Percentiles rank a stretch among this genome's conserved stretches.
Conservation (phyloP, 768 basidiomycete species). For the Piloderma croceum region DNA sequence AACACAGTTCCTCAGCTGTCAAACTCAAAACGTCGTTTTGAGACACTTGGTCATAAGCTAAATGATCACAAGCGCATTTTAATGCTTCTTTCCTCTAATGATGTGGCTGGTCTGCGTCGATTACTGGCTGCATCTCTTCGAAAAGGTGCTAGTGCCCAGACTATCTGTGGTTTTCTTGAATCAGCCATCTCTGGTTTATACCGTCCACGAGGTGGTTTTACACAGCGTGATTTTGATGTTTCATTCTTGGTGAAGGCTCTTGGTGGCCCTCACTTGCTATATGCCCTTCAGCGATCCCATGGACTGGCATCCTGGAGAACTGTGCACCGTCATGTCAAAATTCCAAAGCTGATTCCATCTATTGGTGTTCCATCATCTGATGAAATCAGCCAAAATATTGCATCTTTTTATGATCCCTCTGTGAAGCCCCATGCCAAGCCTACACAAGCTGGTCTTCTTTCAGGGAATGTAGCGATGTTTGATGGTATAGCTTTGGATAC, state of each 20-base stretch:
- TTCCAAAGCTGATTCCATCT: slow-evolving; percentile 14
- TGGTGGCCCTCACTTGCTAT: slow-evolving; percentile 22
- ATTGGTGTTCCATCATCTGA: slow-evolving; percentile 6
- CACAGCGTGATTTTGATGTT: slow-evolving; percentile 19
- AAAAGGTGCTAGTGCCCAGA: too few relatives aligned
- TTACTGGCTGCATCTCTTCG: too few relatives aligned
- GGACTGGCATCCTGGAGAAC: slow-evolving; percentile 18
- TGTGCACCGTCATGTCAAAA: slow-evolving; percentile 2
- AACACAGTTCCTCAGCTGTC: too few relatives aligned
- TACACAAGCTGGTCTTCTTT: not conserved
- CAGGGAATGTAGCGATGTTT: slow-evolving; percentile 19
- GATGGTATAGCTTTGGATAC: slow-evolving; percentile 25
- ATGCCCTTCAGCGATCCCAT: slow-evolving; percentile 19
- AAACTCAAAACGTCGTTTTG: too few relatives aligned
- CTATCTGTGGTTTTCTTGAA: too few relatives aligned
- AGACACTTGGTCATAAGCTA: too few relatives aligned
- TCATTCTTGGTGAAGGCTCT: slow-evolving; percentile 23
- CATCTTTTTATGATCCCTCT: slow-evolving; percentile 7
- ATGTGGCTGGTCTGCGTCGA: too few relatives aligned
- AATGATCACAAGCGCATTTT: too few relatives aligned
- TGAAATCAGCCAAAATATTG: slow-evolving; percentile 14
- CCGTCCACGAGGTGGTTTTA: slow-evolving; percentile 11
- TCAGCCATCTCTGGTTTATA: too few relatives aligned
- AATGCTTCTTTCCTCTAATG: too few relatives aligned
- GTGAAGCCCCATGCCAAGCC: too few relatives aligned